A percentile compares a stretch with the other conserved stretches of the same genome.
phyloP scores from a whole-genome alignment of 257 asterid species.

The Hygrophila difformis region DNA sequence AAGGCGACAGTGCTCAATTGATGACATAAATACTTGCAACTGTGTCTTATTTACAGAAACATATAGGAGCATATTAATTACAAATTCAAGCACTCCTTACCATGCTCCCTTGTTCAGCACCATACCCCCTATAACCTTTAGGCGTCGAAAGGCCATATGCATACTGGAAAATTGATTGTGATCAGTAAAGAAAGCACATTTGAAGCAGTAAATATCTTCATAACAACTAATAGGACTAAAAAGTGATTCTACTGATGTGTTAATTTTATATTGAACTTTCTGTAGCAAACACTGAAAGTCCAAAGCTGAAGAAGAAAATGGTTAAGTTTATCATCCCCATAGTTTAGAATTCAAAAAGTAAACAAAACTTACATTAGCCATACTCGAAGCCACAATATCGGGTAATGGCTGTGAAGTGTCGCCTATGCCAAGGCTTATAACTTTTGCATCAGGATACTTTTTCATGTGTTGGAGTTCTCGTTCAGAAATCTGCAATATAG shows the following conservation, averaged over 20 bases:
- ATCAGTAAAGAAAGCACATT: background rate
- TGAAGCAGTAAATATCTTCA: background rate
- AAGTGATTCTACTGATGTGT: too few relatives aligned
- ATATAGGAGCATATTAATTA: too few relatives aligned
- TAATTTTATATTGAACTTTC: too few relatives aligned
- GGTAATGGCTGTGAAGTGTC: conserved; percentile 87
- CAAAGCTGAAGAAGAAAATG: too few relatives aligned
- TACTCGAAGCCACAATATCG: conserved; percentile 45
- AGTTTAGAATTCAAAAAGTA: background rate
- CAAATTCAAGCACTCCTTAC: conserved; percentile 20
- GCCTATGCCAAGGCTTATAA: conserved; percentile 86
- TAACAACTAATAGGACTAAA: too few relatives aligned
- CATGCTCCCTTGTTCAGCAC: conserved; percentile 76
- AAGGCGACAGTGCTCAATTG: too few relatives aligned
- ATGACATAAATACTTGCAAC: too few relatives aligned
- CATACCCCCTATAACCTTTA: conserved; percentile 73
- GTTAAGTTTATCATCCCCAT: too few relatives aligned
- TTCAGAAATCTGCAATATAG: conserved; percentile 39
- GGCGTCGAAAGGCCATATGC: conserved; percentile 61
- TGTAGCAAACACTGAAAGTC: too few relatives aligned
- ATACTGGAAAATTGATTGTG: conserved; percentile 45
- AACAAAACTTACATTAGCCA: conserved; percentile 56
- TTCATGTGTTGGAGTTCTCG: conserved; percentile 46
- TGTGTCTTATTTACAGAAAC: too few relatives aligned
- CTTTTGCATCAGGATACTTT: conserved; percentile 63